Percentiles rank a stretch among this genome's conserved stretches.
These are phyloP conservation scores for Irineochytrium annulatum DNA, from an alignment of 192 early-diverging fungal genomes.

Conservation along the genomic window DNA sequence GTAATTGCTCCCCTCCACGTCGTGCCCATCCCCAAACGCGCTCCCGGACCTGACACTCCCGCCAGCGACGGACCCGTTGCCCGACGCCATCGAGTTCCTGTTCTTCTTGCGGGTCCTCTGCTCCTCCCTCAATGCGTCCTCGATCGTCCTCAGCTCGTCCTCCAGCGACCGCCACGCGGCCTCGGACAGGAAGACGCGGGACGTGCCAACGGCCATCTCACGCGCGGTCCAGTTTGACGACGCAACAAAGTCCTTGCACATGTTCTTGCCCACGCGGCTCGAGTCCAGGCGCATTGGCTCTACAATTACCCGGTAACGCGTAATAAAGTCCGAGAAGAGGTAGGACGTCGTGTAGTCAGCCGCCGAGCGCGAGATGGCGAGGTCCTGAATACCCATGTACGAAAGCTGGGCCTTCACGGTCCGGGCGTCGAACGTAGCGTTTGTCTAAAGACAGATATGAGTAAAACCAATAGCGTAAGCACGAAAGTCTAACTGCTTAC, in stretches of 20 bases:
- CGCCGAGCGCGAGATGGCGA: slow-evolving; percentile 59
- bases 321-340: slow-evolving; percentile 66
- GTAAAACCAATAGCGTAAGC: too few species aligned
- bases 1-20: not conserved
- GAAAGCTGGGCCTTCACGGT: slow-evolving; percentile 67
- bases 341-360: slow-evolving; percentile 70
- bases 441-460: too few species aligned
- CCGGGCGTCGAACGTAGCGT: slow-evolving; percentile 54
- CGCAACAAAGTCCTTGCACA: slow-evolving; percentile 32
- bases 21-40: not conserved
- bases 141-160: slow-evolving; percentile 36
- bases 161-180: slow-evolving; percentile 40
- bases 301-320: slow-evolving; percentile 63
- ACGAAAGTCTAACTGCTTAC: slow-evolving; percentile 6
- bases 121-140: slow-evolving; percentile 38
- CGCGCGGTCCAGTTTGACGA: slow-evolving; percentile 32
- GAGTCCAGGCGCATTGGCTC: slow-evolving; percentile 36
- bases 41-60: not conserved
- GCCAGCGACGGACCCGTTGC: not conserved
- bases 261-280: slow-evolving; percentile 23
- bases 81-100: not conserved
- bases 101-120: slow-evolving; percentile 3
- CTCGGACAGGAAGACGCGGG: slow-evolving; percentile 40
- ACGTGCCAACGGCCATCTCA: slow-evolving; percentile 39
- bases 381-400: slow-evolving; percentile 64